These are phyloP conservation scores for Cystobasidium sp. DNA, from an alignment of 1,284 basidiomycete species.

Conservation along the genomic window DNA sequence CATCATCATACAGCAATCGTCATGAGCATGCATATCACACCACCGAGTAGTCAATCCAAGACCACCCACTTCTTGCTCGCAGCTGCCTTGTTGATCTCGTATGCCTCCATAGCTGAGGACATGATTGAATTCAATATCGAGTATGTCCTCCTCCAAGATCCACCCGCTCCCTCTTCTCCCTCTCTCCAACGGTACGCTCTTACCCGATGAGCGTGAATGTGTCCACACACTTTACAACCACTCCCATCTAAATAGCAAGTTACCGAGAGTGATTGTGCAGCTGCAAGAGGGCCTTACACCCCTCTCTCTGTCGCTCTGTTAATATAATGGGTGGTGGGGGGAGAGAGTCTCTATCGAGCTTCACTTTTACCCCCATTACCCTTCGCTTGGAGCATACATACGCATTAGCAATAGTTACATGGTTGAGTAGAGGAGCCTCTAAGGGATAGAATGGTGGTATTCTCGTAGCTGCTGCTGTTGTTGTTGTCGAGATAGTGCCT, in stretches of 20 bases:
- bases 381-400: constrained; percentile 43
- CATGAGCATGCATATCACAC: background rate
- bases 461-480: no score
- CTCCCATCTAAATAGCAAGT: constrained; percentile 25
- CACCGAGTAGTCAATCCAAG: background rate
- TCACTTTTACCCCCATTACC: background rate
- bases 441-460: no score
- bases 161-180: background rate
- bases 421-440: background rate
- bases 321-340: constrained; percentile 28
- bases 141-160: background rate
- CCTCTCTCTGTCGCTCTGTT: constrained; percentile 24
- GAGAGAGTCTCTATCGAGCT: background rate
- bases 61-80: constrained; percentile 35
- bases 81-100: constrained; percentile 41
- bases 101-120: constrained; percentile 30
- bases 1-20: background rate
- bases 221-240: background rate
- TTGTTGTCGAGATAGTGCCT: no score
- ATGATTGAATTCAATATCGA: background rate
- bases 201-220: constrained; percentile 29
- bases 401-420: background rate
- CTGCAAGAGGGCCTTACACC: constrained; percentile 13
- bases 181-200: constrained; percentile 37
- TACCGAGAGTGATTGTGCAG: constrained; percentile 15